Percentiles rank a stretch among this genome's conserved stretches.
phyloP scores from a whole-genome alignment of 2,329 filamentous ascomycete species.

The Cladosporium sp. region DNA sequence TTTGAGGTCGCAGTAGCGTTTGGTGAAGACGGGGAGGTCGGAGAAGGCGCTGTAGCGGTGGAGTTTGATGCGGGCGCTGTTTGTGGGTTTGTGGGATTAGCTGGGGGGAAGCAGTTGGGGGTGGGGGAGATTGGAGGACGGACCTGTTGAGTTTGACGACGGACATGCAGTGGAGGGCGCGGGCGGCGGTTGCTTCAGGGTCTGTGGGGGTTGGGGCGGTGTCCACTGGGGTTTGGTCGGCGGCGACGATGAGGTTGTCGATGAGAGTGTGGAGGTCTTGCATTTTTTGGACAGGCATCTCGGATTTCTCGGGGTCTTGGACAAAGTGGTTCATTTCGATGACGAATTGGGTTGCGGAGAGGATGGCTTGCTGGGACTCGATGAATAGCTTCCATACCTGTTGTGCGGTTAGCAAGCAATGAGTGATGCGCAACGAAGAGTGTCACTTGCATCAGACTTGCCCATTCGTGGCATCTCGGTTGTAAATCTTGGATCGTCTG shows the following conservation, averaged over 20 bases:
- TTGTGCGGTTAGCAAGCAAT: not conserved
- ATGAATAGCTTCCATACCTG: constrained; percentile 39
- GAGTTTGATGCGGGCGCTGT: constrained; percentile 46
- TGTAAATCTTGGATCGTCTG: constrained; percentile 41
- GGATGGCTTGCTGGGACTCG: constrained; percentile 44
- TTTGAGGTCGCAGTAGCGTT: constrained; percentile 46
- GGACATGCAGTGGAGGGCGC: constrained; percentile 42
- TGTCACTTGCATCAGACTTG: not conserved
- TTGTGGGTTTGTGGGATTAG: not conserved
- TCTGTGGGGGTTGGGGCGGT: constrained; percentile 33
- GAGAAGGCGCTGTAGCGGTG: constrained; percentile 49
- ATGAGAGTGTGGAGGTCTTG: not conserved
- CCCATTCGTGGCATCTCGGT: constrained; percentile 24
- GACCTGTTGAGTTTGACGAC: constrained; percentile 48
- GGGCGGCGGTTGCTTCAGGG: constrained; percentile 38
- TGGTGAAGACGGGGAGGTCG: constrained; percentile 45
- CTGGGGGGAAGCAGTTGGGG: too few relatives aligned
- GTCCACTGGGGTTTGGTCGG: constrained; percentile 14
- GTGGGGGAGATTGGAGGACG: not conserved
- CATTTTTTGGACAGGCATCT: not conserved
- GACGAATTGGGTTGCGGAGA: constrained; percentile 34
- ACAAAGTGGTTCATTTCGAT: constrained; percentile 8
- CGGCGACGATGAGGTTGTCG: not conserved
- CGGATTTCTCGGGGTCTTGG: not conserved
- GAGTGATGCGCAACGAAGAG: not conserved